Evolutionary conservation across 495 filamentous ascomycete species (phyloP), one percentile per base, ranked within the genome.

Genomic region (Penicillium desertorum): DNA sequence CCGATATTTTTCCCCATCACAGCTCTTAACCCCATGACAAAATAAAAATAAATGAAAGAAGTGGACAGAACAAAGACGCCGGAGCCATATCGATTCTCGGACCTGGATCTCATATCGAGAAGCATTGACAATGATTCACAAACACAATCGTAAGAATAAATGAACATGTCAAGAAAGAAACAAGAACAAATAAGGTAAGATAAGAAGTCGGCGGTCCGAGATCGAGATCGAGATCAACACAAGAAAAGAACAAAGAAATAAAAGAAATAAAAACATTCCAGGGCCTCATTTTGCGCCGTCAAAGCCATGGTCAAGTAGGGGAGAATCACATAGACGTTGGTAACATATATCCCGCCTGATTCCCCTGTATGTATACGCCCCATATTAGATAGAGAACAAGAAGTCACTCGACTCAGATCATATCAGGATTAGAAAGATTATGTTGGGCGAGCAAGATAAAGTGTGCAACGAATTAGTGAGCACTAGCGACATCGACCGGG

Each of bases 301-400:
- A 67, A 61, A 68, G 72, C 73, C 70, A 71, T 74, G 64, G 58
- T 56, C 60, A 55, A 64, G 54, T 54, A 54, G 58, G 59, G 59
- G 53, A 50, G 60, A 59, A 60, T 55, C 44, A 62, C 53, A 60
- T 61, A 60, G 52, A 57, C 55, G 51, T 58, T 54, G 59, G 45
- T 64, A 60, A 64, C 61, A 63, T 71, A 69, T 64, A 74, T 71
- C 70, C 61, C 66, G 60, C 58, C 61, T 51, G 56, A 61, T 61
- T 60, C 57, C 59, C 74, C 70, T 64, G 65, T 76, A 76, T 76
- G 76, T 75, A 78, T 74, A 74, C 62, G 72, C 69, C 44, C 71
- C 67, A 48, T 64, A 71, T 71, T 73, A 77, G 70, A 63, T 70
- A 68, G 65, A 57, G 54, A 63, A 60, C 58, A 59, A 64, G 51